phyloP scores from a whole-genome alignment of 2,329 filamentous ascomycete genomes.

The Lecanicillium sp. region DNA sequence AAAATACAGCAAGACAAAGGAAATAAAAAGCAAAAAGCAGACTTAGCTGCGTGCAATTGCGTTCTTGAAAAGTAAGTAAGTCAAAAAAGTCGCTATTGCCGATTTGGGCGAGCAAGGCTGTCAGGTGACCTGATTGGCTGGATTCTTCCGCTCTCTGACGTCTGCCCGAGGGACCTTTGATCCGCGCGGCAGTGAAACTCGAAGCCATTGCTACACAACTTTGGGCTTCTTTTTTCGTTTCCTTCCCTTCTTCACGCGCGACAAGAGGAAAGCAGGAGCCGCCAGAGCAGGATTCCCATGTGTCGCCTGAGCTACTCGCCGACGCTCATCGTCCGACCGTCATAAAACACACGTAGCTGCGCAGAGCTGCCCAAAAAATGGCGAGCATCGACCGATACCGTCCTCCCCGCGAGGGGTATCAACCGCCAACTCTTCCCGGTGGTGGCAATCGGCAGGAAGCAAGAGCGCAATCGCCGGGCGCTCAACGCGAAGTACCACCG shows the following conservation, averaged over 20 bases:
- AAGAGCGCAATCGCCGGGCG: conserved; percentile 40
- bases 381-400: conserved; percentile 53
- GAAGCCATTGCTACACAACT: too few species aligned
- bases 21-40: too few species aligned
- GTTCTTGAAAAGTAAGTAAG: too few species aligned
- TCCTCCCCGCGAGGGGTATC: conserved; percentile 47
- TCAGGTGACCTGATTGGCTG: conserved; percentile 8
- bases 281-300: conserved; percentile 1
- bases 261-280: not conserved
- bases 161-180: too few species aligned
- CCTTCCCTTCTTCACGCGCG: not conserved
- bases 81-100: too few species aligned
- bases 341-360: not conserved
- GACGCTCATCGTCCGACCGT: not conserved
- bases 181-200: too few species aligned
- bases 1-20: too few species aligned
- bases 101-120: too few species aligned
- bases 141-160: too few species aligned
- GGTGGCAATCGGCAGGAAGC: conserved; percentile 31
- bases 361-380: conserved; percentile 27
- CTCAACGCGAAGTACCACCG: conserved; percentile 49
- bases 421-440: conserved; percentile 38
- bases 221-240: not conserved
- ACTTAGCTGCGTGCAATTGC: too few species aligned
- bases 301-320: not conserved